Conservation (phyloP, 2,329 filamentous ascomycete species). For the Lanzia echinophila region DNA sequence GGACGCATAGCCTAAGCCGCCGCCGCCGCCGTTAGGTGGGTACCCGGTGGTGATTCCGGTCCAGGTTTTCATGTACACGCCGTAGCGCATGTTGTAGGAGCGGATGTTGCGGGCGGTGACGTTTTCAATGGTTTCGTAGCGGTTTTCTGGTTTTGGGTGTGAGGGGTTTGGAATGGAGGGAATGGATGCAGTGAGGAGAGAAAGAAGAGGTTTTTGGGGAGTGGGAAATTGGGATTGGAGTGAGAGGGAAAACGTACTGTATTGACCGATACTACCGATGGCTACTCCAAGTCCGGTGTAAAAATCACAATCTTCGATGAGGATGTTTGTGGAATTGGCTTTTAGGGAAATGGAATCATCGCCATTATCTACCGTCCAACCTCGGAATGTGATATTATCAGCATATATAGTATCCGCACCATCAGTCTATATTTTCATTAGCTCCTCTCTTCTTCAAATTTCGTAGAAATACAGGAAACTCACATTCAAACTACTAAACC, state of each 20-base stretch:
- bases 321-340: constrained; percentile 49
- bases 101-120: constrained; percentile 42
- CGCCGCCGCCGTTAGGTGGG: constrained; percentile 53
- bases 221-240: neutral
- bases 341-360: constrained; percentile 50
- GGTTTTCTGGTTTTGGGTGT: constrained; percentile 28
- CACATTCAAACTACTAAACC: constrained; percentile 7
- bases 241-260: constrained; percentile 19
- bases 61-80: constrained; percentile 51
- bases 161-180: neutral
- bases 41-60: constrained; percentile 43
- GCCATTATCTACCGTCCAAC: constrained; percentile 45
- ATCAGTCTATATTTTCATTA: constrained; percentile 42
- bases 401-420: constrained; percentile 47
- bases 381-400: constrained; percentile 43
- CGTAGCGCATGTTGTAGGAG: constrained; percentile 35
- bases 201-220: too few species aligned
- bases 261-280: constrained; percentile 52
- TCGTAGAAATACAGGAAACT: neutral
- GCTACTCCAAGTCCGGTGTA: constrained; percentile 46
- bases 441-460: neutral
- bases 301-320: constrained; percentile 43
- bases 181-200: too few species aligned
- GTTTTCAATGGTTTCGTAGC: constrained; percentile 43
- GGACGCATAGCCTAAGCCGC: constrained; percentile 39